Evolutionary conservation across 2,329 filamentous ascomycete genomes (phyloP).

Genomic region (Aspergillus japonicus): DNA sequence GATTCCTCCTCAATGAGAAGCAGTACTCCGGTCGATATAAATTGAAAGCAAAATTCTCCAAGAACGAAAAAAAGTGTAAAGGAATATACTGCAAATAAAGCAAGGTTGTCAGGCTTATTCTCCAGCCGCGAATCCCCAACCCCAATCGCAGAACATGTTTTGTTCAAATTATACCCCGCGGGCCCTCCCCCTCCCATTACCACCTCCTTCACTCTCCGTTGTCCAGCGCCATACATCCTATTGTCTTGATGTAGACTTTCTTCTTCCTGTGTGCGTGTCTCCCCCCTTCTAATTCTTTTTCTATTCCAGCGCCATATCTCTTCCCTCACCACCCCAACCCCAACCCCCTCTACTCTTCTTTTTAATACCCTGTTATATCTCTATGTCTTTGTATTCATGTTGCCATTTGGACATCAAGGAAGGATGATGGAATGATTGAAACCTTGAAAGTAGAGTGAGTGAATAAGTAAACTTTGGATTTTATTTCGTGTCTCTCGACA

Average conservation of each 20-base stretch:
- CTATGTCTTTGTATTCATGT: slow-evolving; percentile 6
- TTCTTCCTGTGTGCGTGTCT: not conserved
- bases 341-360: not conserved
- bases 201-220: not conserved
- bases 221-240: not conserved
- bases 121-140: not conserved
- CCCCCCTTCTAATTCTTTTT: not conserved
- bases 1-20: slow-evolving; percentile 28
- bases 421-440: not conserved
- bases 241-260: not conserved
- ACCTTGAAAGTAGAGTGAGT: not conserved
- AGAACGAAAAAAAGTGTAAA: slow-evolving; percentile 11
- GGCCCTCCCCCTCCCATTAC: not conserved
- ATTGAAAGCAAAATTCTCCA: not conserved
- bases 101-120: slow-evolving; percentile 6
- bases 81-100: no score
- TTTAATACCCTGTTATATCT: slow-evolving; percentile 2
- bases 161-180: not conserved
- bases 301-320: not conserved
- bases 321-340: not conserved
- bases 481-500: no score
- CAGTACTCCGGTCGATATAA: slow-evolving; percentile 18
- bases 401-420: slow-evolving; percentile 4
- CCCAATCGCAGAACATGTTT: not conserved
- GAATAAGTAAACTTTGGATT: not conserved